Evolutionary conservation across 306 rosid species (phyloP).

Genomic region (Begonia masoniana): DNA sequence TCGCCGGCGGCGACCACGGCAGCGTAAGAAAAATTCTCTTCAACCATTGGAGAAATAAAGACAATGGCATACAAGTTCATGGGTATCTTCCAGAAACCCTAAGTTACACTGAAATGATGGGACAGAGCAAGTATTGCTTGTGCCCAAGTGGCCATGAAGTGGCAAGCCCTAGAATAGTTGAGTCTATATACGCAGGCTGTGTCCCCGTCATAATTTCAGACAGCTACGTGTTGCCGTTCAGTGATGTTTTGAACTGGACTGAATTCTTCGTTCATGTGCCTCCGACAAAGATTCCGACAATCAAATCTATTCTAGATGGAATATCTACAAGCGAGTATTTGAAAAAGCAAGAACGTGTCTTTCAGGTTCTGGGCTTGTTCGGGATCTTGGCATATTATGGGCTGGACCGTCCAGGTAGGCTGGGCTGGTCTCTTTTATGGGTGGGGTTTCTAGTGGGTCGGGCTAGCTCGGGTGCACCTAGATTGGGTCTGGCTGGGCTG

Average conservation of each 20-base stretch:
- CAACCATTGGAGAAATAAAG: constrained; percentile 48
- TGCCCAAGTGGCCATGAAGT: constrained; percentile 84
- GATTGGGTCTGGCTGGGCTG: too few species aligned
- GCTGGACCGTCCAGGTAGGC: too few species aligned
- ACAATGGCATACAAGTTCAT: constrained; percentile 38
- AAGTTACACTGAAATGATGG: constrained; percentile 27
- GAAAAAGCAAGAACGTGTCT: constrained; percentile 28
- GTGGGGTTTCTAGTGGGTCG: too few species aligned
- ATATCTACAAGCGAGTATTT: constrained; percentile 25
- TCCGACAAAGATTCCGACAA: constrained; percentile 27
- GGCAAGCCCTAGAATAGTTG: constrained; percentile 68
- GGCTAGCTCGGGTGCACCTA: too few species aligned
- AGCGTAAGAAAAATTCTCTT: constrained; percentile 25
- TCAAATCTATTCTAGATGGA: constrained; percentile 32
- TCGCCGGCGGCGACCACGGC: constrained; percentile 69
- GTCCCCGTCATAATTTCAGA: constrained; percentile 62
- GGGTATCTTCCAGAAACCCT: constrained; percentile 31
- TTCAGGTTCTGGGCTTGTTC: too few species aligned
- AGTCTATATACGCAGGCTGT: constrained; percentile 43
- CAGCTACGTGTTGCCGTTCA: constrained; percentile 36
- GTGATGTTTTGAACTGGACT: constrained; percentile 63
- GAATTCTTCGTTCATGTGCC: constrained; percentile 39
- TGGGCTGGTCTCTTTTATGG: too few species aligned
- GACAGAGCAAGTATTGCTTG: constrained; percentile 45
- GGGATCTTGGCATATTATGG: too few species aligned